Evolutionary conservation across 257 asterid species (phyloP).

Genomic region (Nyctanthes arbortristis): DNA sequence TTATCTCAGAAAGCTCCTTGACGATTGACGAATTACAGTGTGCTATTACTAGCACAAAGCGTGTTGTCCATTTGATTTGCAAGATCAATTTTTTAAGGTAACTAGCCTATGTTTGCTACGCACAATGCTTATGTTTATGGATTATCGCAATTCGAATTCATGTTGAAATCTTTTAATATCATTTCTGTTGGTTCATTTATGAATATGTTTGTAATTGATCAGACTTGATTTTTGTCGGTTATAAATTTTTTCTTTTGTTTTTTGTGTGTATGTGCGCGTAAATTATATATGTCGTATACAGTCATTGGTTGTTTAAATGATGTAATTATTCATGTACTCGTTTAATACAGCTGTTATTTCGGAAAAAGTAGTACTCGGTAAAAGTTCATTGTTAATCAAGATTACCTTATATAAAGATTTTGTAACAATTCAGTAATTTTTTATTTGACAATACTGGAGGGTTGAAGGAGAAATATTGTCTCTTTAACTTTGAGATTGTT

Average conservation of each 20-base stretch:
- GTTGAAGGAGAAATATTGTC: background rate
- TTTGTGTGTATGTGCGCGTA: slow-evolving; percentile 4
- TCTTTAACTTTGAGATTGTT: slow-evolving; percentile 8
- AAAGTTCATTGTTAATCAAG: background rate
- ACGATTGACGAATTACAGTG: slow-evolving; percentile 31
- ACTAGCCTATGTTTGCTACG: background rate
- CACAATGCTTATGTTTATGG: background rate
- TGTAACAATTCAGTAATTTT: too few relatives aligned
- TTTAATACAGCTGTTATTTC: background rate
- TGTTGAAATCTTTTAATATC: background rate
- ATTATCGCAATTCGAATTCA: background rate
- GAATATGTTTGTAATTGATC: background rate
- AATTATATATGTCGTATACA: too few relatives aligned
- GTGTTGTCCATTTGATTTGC: background rate
- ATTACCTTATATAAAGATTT: background rate
- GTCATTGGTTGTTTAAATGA: too few relatives aligned
- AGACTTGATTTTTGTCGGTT: background rate
- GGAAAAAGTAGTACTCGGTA: background rate
- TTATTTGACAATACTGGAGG: background rate
- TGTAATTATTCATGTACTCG: background rate
- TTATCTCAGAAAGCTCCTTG: slow-evolving; percentile 46
- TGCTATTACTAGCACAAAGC: background rate
- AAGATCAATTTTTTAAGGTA: background rate
- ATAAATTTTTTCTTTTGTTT: too few relatives aligned
- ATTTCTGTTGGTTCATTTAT: background rate